Conservation (phyloP, 1,139 yeast species). For the Nakaseomyces kungkrabaensis region DNA sequence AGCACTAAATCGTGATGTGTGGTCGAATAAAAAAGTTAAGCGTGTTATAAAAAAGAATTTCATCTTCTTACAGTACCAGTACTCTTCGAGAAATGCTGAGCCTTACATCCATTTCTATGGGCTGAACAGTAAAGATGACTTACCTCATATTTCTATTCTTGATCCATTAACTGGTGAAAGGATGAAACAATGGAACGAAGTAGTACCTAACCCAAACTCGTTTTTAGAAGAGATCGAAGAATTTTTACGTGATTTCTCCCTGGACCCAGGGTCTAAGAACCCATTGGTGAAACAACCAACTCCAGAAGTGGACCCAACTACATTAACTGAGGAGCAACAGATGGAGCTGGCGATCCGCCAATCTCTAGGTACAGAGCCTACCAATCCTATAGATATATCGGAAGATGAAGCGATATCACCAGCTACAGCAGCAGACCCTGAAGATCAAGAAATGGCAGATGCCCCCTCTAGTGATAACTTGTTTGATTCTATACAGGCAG, state of each 20-base stretch:
- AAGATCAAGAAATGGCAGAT: conserved; percentile 3
- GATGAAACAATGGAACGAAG: conserved; percentile 56
- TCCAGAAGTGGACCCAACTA: conserved; percentile 44
- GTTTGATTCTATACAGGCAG: conserved; percentile 33
- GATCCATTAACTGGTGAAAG: conserved; percentile 96
- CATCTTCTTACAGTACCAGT: conserved; percentile 71
- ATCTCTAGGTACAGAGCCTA: conserved; percentile 36
- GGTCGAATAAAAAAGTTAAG: conserved; percentile 69
- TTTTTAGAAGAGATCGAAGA: conserved; percentile 56
- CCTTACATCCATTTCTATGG: conserved; percentile 66
- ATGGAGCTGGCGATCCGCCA: conserved; percentile 67
- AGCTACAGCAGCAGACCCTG: no score
- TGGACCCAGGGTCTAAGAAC: conserved; percentile 55
- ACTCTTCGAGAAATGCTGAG: conserved; percentile 64
- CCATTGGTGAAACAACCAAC: conserved; percentile 45
- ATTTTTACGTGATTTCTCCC: conserved; percentile 54
- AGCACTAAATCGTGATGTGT: conserved; percentile 81
- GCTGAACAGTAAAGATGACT: conserved; percentile 37
- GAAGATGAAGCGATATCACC: conserved; percentile 9
- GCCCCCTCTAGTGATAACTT: conserved; percentile 10
- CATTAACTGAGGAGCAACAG: conserved; percentile 77
- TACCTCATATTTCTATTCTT: conserved; percentile 83
- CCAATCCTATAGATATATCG: conserved; percentile 9
- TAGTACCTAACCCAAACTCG: conserved; percentile 46
- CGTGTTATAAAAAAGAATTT: conserved; percentile 56